These are phyloP conservation scores for Rhodotorula sp. DNA, from an alignment of 1,284 basidiomycete genomes.

Conservation along the genomic window DNA sequence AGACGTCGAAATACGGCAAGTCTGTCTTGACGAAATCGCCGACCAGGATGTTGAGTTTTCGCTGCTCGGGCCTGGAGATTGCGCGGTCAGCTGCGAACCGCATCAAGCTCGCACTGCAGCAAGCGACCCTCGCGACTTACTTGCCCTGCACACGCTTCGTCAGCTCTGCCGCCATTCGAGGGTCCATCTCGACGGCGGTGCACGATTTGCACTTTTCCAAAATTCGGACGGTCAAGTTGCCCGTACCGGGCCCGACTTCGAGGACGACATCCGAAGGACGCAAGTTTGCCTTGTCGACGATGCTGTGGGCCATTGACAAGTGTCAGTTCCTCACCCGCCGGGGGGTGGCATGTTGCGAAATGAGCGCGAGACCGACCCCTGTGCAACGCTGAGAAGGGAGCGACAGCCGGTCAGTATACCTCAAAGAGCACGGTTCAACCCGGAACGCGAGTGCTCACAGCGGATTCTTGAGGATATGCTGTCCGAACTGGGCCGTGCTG, in stretches of 20 bases:
- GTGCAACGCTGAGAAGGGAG: conserved; percentile 26
- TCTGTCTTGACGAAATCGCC: conserved; percentile 98
- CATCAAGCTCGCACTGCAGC: not conserved
- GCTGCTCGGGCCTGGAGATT: conserved; percentile 76
- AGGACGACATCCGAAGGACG: conserved; percentile 94
- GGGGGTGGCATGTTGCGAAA: not conserved
- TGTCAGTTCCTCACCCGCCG: not conserved
- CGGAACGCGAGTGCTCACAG: conserved; percentile 73
- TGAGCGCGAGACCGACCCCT: conserved; percentile 25
- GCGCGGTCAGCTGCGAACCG: not conserved
- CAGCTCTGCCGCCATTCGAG: conserved; percentile 96
- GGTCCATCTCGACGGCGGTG: conserved; percentile 97
- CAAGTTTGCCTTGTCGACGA: conserved; percentile 72
- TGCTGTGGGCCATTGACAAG: conserved; percentile 15
- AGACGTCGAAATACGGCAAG: conserved; percentile 96
- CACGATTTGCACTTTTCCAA: conserved; percentile 90
- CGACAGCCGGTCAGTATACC: too few species aligned
- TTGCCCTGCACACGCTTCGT: conserved; percentile 97
- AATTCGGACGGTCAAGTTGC: conserved; percentile 92
- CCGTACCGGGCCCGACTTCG: conserved; percentile 97
- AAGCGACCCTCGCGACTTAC: conserved; percentile 59
- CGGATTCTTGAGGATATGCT: conserved; percentile 96
- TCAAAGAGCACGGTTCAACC: not conserved
- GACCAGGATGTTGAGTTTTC: conserved; percentile 89
- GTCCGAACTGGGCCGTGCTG: conserved; percentile 71